These are phyloP conservation scores for Aspergillus sp. DNA, from an alignment of 2,329 filamentous ascomycete species.

Conservation along the genomic window DNA sequence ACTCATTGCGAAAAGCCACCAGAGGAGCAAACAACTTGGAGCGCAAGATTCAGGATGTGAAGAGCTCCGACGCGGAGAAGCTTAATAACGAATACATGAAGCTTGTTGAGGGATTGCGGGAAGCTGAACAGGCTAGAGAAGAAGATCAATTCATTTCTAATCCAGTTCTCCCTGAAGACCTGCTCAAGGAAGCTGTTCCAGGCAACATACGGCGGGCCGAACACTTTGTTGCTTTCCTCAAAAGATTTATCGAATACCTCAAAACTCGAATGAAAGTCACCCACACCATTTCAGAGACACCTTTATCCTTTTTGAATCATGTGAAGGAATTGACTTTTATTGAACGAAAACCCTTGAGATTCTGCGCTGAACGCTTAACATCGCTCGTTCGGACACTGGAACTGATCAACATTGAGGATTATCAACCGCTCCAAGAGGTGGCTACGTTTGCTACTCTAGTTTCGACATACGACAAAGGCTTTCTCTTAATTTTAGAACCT, in stretches of 20 bases:
- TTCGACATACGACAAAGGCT: constrained; percentile 95
- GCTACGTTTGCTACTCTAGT: constrained; percentile 96
- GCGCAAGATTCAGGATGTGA: constrained; percentile 88
- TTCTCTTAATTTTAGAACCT: constrained; percentile 92
- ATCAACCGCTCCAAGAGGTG: constrained; percentile 93
- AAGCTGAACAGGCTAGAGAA: constrained; percentile 82
- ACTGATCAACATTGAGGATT: constrained; percentile 96
- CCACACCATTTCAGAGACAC: constrained; percentile 95
- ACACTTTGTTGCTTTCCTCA: constrained; percentile 92
- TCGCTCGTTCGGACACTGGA: constrained; percentile 93
- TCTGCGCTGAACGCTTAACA: constrained; percentile 91
- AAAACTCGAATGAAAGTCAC: constrained; percentile 98
- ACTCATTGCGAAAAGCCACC: constrained; percentile 86
- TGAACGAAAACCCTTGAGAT: constrained; percentile 87
- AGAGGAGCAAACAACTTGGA: constrained; percentile 89
- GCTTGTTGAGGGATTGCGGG: constrained; percentile 84
- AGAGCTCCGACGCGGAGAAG: constrained; percentile 90
- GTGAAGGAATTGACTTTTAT: constrained; percentile 96
- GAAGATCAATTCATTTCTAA: constrained; percentile 98
- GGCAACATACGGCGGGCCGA: constrained; percentile 95
- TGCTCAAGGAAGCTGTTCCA: constrained; percentile 92
- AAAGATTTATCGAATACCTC: constrained; percentile 95
- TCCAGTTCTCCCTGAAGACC: constrained; percentile 86
- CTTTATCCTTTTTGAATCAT: constrained; percentile 87
- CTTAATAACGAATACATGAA: constrained; percentile 94